A percentile compares a stretch with the other conserved stretches of the same genome.
Evolutionary conservation across 2,329 filamentous ascomycete species (phyloP).

Genomic region (Ophiostoma triangulosporum): DNA sequence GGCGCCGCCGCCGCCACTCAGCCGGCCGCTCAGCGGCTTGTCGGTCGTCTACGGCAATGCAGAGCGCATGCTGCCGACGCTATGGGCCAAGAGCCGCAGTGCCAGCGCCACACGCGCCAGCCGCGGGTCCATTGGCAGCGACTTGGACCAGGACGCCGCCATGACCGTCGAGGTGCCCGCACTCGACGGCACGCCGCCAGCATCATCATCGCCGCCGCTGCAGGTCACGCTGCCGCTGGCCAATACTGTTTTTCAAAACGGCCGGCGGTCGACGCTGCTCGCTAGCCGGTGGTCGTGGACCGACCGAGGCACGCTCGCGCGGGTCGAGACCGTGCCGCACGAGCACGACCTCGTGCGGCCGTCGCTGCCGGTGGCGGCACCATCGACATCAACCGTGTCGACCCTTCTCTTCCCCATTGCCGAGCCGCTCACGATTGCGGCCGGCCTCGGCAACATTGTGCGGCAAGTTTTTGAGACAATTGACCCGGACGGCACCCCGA

Average conservation of each 20-base stretch:
- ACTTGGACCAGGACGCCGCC: slow-evolving; percentile 26
- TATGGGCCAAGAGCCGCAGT: slow-evolving; percentile 26
- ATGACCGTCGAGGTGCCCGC: slow-evolving; percentile 28
- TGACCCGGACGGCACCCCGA: slow-evolving; percentile 15
- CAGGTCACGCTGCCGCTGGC: slow-evolving; percentile 51
- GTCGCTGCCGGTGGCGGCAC: too few relatives aligned
- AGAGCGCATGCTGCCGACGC: slow-evolving; percentile 28
- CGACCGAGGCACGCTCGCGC: slow-evolving; percentile 12
- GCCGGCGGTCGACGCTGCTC: slow-evolving; percentile 44
- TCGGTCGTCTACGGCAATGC: slow-evolving; percentile 35
- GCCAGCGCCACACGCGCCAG: background rate
- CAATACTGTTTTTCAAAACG: slow-evolving; percentile 67
- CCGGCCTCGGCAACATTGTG: slow-evolving; percentile 68
- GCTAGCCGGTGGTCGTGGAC: slow-evolving; percentile 26
- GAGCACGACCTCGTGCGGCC: slow-evolving; percentile 21
- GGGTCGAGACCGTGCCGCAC: background rate
- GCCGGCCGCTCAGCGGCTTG: slow-evolving; percentile 25
- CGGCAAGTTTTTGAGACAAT: slow-evolving; percentile 39
- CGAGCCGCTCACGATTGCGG: slow-evolving; percentile 43
- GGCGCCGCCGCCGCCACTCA: slow-evolving; percentile 19
- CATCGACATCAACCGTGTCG: background rate
- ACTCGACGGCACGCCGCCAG: too few relatives aligned
- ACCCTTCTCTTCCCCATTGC: slow-evolving; percentile 50
- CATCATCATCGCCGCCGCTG: slow-evolving; percentile 10
- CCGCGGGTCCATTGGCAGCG: slow-evolving; percentile 9